phyloP scores from a whole-genome alignment of 768 basidiomycete species.

The Termitomyces sp. region DNA sequence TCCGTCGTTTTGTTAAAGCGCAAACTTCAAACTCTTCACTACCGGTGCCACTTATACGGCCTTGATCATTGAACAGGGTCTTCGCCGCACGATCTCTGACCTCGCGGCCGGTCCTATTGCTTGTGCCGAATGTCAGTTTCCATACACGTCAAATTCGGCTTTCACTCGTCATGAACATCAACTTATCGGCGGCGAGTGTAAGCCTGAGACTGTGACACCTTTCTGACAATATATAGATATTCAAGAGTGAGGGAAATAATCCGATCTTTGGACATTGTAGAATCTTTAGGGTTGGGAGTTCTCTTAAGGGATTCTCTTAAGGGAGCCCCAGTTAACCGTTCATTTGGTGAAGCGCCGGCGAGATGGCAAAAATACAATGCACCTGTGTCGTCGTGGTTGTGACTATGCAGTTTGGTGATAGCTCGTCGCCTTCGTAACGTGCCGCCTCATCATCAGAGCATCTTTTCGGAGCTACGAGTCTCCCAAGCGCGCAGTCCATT shows the following conservation, averaged over 20 bases:
- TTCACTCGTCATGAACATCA: too few relatives aligned
- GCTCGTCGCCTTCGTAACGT: not conserved
- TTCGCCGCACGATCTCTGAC: too few relatives aligned
- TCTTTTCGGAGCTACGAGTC: not conserved
- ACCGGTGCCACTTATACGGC: not conserved
- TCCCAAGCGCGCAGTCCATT: not conserved
- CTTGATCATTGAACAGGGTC: not conserved
- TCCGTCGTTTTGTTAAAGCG: not conserved
- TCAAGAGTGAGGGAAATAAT: too few relatives aligned
- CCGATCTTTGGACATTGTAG: not conserved
- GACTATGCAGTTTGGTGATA: not conserved
- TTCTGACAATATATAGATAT: not conserved
- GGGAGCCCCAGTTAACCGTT: too few relatives aligned
- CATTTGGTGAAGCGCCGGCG: not conserved
- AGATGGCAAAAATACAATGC: not conserved
- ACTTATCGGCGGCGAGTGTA: not conserved
- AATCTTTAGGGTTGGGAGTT: not conserved
- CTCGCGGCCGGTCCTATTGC: too few relatives aligned
- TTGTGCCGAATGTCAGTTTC: not conserved
- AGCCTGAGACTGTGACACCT: not conserved
- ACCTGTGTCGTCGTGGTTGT: not conserved
- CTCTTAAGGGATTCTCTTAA: not conserved
- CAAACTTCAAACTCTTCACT: not conserved
- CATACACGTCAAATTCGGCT: not conserved
- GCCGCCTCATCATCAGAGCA: not conserved